Percentiles rank a stretch among this genome's conserved stretches.
Evolutionary conservation across 768 basidiomycete genomes (phyloP).

Genomic region (Trametes gibbosa): DNA sequence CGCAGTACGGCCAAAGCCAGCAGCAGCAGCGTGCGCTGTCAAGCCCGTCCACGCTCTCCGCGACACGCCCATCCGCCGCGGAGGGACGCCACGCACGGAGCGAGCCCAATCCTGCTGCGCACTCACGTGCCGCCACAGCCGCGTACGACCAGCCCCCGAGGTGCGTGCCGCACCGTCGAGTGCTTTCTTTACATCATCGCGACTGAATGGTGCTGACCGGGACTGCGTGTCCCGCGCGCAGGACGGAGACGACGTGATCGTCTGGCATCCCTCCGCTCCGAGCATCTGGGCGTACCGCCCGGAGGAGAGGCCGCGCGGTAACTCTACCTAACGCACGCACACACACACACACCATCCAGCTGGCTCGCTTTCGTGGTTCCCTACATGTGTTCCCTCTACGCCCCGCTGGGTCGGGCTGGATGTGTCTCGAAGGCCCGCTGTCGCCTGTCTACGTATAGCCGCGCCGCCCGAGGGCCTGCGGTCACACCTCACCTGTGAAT

Average conservation of each 20-base stretch:
- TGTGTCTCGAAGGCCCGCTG: conserved; percentile 13
- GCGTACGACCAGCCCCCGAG: conserved; percentile 17
- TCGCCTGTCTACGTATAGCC: background rate
- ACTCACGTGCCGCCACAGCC: conserved; percentile 9
- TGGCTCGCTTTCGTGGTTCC: background rate
- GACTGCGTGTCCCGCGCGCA: background rate
- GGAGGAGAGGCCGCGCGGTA: conserved; percentile 18
- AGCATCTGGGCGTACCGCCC: conserved; percentile 20
- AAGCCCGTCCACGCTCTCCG: conserved; percentile 4
- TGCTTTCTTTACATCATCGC: conserved; percentile 6
- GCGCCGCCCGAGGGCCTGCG: background rate
- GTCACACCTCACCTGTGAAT: background rate
- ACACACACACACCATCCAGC: background rate
- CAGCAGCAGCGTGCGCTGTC: background rate
- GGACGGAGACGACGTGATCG: conserved; percentile 20
- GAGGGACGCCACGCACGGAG: conserved; percentile 8
- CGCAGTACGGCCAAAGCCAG: background rate
- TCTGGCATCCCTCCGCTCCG: conserved; percentile 7
- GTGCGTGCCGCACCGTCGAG: conserved; percentile 5
- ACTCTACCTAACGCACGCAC: conserved; percentile 3
- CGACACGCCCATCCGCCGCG: conserved; percentile 13
- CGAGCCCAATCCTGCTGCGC: conserved; percentile 12
- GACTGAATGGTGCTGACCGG: conserved; percentile 8
- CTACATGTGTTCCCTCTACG: background rate
- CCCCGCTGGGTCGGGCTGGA: conserved; percentile 13